Evolutionary conservation across 495 filamentous ascomycete genomes (phyloP).

Genomic region (Penicilliopsis zonata): DNA sequence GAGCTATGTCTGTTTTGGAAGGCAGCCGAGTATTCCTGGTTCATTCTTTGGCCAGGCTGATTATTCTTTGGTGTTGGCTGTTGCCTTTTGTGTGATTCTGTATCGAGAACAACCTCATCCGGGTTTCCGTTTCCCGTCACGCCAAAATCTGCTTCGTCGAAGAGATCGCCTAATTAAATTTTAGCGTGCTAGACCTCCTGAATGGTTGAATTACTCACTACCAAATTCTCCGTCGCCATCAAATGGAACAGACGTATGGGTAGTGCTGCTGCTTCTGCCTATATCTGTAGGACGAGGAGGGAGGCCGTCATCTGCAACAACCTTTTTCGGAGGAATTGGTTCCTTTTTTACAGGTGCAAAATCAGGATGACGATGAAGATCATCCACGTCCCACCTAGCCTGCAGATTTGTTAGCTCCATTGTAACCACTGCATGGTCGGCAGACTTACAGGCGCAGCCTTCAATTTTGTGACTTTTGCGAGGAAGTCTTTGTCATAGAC

Average conservation of each 20-base stretch:
- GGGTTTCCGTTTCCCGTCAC: slow-evolving; percentile 45
- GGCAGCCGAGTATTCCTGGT: slow-evolving; percentile 8
- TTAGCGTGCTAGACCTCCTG: slow-evolving; percentile 10
- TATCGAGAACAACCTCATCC: slow-evolving; percentile 43
- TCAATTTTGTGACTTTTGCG: slow-evolving; percentile 70
- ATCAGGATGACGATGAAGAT: slow-evolving; percentile 71
- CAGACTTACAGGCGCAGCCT: slow-evolving; percentile 42
- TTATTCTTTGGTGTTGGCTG: slow-evolving; percentile 17
- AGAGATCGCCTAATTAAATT: slow-evolving; percentile 37
- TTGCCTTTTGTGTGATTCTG: slow-evolving; percentile 15
- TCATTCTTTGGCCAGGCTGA: slow-evolving; percentile 13
- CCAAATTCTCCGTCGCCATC: slow-evolving; percentile 51
- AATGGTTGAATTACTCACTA: slow-evolving; percentile 30
- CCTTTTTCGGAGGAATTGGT: slow-evolving; percentile 22
- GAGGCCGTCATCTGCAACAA: slow-evolving; percentile 25
- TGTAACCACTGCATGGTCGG: not conserved
- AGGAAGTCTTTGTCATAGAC: slow-evolving; percentile 95
- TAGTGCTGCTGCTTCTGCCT: slow-evolving; percentile 7
- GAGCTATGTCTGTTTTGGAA: slow-evolving; percentile 11
- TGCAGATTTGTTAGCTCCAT: slow-evolving; percentile 12
- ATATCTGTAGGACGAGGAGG: slow-evolving; percentile 19
- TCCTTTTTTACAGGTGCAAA: slow-evolving; percentile 55
- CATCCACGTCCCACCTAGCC: slow-evolving; percentile 57
- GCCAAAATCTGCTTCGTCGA: slow-evolving; percentile 65
- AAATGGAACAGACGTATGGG: slow-evolving; percentile 10